Conservation (phyloP, 495 filamentous ascomycete species). For the Pseudotulostoma volvatum region DNA sequence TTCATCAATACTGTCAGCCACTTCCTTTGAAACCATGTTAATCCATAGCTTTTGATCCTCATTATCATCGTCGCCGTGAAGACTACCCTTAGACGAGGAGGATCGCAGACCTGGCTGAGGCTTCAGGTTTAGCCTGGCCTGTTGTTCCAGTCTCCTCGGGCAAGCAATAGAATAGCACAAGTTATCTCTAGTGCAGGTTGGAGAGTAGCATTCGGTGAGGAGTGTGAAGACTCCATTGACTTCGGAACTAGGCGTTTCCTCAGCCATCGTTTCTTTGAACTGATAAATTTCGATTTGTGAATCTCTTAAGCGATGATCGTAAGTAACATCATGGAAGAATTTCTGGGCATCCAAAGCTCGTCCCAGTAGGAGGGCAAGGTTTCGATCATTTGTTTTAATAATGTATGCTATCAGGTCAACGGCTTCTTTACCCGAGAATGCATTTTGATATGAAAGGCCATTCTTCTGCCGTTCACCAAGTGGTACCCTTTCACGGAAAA, state of each 20-base stretch:
- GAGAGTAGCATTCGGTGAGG: conserved; percentile 93
- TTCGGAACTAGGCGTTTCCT: conserved; percentile 60
- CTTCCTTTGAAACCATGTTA: conserved; percentile 89
- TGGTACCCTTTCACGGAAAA: conserved; percentile 70
- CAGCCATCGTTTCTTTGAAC: conserved; percentile 82
- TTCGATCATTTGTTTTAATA: conserved; percentile 91
- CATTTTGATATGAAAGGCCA: conserved; percentile 89
- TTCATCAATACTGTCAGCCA: conserved; percentile 76
- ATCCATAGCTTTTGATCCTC: conserved; percentile 99
- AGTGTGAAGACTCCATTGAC: conserved; percentile 97
- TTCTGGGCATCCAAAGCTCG: conserved; percentile 94
- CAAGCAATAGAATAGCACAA: conserved; percentile 98
- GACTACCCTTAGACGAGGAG: conserved; percentile 61
- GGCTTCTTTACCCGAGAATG: conserved; percentile 86
- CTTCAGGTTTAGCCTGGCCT: conserved; percentile 81
- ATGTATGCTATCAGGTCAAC: conserved; percentile 90
- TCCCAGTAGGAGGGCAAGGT: conserved; percentile 84
- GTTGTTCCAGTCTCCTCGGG: conserved; percentile 85
- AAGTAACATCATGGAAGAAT: conserved; percentile 98
- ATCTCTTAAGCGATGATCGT: conserved; percentile 89
- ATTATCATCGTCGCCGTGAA: conserved; percentile 65
- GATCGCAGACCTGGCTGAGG: conserved; percentile 73
- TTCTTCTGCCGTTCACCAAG: conserved; percentile 87
- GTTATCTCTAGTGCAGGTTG: conserved; percentile 85
- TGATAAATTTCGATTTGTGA: conserved; percentile 85